Evolutionary conservation across 805 yeast species (phyloP).

Genomic region (Kodamaea neixiangensis): DNA sequence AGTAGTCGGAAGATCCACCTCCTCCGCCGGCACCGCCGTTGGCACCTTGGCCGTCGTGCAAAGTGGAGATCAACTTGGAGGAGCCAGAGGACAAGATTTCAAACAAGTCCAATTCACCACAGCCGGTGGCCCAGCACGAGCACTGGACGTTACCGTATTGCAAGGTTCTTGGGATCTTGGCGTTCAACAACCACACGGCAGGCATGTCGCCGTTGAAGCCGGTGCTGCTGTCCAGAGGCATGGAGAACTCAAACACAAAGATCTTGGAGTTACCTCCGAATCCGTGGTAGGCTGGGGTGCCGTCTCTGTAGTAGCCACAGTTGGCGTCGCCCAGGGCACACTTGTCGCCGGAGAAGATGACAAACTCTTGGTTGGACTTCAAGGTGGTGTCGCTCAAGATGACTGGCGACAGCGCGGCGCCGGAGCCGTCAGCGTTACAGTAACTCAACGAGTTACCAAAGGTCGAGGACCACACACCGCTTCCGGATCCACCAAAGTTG

Average conservation of each 20-base stretch:
- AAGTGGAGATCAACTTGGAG: constrained; percentile 70
- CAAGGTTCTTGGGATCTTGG: constrained; percentile 92
- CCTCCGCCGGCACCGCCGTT: constrained; percentile 61
- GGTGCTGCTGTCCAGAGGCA: constrained; percentile 72
- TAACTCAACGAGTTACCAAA: constrained; percentile 94
- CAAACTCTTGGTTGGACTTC: constrained; percentile 73
- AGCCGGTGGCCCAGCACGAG: constrained; percentile 96
- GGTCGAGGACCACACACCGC: constrained; percentile 83
- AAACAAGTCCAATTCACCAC: constrained; percentile 96
- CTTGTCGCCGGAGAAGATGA: constrained; percentile 73
- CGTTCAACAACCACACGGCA: constrained; percentile 94
- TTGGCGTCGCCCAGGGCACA: constrained; percentile 25
- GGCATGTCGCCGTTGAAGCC: constrained; percentile 88
- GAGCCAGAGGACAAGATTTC: constrained; percentile 83
- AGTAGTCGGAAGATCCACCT: constrained; percentile 87
- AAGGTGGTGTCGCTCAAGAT: constrained; percentile 69
- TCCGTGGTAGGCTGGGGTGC: constrained; percentile 91
- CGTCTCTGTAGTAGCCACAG: constrained; percentile 21
- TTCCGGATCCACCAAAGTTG: constrained; percentile 84
- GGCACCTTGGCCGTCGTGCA: constrained; percentile 82
- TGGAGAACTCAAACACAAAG: constrained; percentile 88
- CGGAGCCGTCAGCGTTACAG: constrained; percentile 74
- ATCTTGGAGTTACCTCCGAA: constrained; percentile 83
- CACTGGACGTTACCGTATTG: constrained; percentile 86
- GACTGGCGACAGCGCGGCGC: constrained; percentile 68